phyloP scores from a whole-genome alignment of 164 flowering plant species.

The Umbilicus rupestris region DNA sequence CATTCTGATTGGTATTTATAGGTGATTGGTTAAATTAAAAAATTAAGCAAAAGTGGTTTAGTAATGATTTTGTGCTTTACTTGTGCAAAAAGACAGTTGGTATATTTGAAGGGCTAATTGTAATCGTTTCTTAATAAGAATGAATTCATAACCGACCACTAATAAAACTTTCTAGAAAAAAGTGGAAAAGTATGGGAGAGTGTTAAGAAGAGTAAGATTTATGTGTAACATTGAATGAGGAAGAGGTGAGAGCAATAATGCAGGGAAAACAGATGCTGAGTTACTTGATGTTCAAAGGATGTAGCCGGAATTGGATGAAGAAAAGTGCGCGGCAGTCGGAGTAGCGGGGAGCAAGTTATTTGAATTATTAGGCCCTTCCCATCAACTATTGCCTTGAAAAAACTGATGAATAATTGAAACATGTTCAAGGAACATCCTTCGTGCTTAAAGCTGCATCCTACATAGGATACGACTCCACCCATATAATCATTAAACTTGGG shows the following conservation, averaged over 20 bases:
- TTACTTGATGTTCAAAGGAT: not conserved
- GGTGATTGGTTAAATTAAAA: too few species aligned
- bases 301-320: not conserved
- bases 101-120: too few species aligned
- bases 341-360: not conserved
- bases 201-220: not conserved
- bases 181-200: too few species aligned
- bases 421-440: not conserved
- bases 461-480: conserved; percentile 1
- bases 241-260: conserved; percentile 1
- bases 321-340: not conserved
- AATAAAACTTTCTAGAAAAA: too few species aligned
- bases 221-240: not conserved
- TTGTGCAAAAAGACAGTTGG: too few species aligned
- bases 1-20: too few species aligned
- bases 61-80: too few species aligned
- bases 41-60: too few species aligned
- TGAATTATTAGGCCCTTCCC: conserved; percentile 1
- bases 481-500: not conserved
- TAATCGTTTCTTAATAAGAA: too few species aligned
- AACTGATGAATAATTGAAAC: not conserved
- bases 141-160: too few species aligned
- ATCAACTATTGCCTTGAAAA: conserved; percentile 4
- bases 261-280: not conserved
- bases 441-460: not conserved